Conservation (phyloP, 805 yeast species). For the Kodamaea restingae region DNA sequence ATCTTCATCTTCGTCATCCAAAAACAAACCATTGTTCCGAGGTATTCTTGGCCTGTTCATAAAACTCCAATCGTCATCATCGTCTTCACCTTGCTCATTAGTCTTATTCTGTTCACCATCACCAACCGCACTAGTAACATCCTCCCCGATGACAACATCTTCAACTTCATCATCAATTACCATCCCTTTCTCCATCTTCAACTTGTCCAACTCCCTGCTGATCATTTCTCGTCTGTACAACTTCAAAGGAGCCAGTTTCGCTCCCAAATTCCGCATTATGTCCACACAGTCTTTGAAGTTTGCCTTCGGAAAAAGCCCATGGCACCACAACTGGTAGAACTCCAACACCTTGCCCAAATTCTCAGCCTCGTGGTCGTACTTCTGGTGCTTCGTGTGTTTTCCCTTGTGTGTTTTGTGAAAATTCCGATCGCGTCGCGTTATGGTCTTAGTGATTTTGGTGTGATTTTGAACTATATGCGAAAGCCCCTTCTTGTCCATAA, state of each 20-base stretch:
- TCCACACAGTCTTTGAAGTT: constrained; percentile 66
- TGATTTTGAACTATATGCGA: constrained; percentile 31
- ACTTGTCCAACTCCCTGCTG: constrained; percentile 25
- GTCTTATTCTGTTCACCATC: too few relatives aligned
- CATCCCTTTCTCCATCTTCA: constrained; percentile 11
- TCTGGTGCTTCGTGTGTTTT: constrained; percentile 12
- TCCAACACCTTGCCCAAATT: constrained; percentile 35
- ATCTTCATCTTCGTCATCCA: constrained; percentile 13
- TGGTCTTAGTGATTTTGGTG: constrained; percentile 20
- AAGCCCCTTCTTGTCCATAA: constrained; percentile 34
- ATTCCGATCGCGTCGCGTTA: constrained; percentile 25
- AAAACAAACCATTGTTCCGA: constrained; percentile 12
- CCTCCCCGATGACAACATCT: too few relatives aligned
- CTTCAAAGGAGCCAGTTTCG: constrained; percentile 33
- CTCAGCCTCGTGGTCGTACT: constrained; percentile 29
- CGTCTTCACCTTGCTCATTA: too few relatives aligned
- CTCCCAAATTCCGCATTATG: constrained; percentile 49
- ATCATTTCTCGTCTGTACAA: constrained; percentile 25
- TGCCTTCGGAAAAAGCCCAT: constrained; percentile 65
- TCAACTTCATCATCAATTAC: too few relatives aligned
- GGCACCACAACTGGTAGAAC: constrained; percentile 46
- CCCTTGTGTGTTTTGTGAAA: constrained; percentile 13
- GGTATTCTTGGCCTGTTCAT: constrained; percentile 18
- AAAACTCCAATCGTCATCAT: constrained; percentile 31
- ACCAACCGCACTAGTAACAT: too few relatives aligned